Percentiles rank a stretch among this genome's conserved stretches.
Conservation (phyloP, 345 rosid genomes). For the Populus simonii region DNA sequence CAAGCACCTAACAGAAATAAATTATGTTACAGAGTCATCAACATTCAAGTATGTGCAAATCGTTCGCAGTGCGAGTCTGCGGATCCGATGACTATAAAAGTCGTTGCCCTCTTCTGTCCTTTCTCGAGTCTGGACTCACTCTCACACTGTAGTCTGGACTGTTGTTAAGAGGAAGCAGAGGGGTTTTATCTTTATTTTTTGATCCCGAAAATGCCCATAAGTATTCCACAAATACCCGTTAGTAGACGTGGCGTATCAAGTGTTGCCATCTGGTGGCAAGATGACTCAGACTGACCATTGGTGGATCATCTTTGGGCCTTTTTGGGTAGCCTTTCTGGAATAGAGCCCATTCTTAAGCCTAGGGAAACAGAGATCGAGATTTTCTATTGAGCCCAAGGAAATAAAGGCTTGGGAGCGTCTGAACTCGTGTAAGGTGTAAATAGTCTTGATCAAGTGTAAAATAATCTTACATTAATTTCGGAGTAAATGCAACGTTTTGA, state of each 20-base stretch:
- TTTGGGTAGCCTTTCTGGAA: not conserved
- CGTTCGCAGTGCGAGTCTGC: not conserved
- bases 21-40: not conserved
- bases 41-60: conserved; percentile 2
- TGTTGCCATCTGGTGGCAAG: not conserved
- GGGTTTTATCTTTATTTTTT: not conserved
- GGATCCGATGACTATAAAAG: not conserved
- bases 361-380: not conserved
- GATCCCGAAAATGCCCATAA: not conserved
- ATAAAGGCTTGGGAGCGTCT: no score
- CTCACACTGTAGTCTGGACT: not conserved
- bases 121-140: not conserved
- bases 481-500: not conserved
- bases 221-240: not conserved
- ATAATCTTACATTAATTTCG: no score
- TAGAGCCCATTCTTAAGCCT: not conserved
- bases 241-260: not conserved
- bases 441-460: no score
- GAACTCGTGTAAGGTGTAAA: no score
- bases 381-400: not conserved
- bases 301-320: not conserved
- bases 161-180: not conserved
- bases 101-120: not conserved
- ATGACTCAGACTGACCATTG: not conserved
- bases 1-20: not conserved